A percentile compares a stretch with the other conserved stretches of the same genome.
These are phyloP conservation scores for Cladochytrium replicatum DNA, from an alignment of 192 early-diverging fungal genomes.

Conservation along the genomic window DNA sequence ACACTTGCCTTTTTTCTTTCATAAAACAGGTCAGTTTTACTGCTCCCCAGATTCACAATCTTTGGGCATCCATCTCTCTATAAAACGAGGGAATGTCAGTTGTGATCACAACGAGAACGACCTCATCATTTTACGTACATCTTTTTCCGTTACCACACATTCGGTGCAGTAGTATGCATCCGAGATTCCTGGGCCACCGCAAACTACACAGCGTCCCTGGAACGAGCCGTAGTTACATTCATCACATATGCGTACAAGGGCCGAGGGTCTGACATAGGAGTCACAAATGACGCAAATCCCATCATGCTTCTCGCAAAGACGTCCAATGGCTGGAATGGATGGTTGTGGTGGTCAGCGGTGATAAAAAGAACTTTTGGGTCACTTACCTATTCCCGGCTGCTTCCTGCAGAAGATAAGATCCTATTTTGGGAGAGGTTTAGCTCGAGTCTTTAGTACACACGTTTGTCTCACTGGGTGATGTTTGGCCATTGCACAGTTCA, in stretches of 20 bases:
- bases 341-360: too few relatives aligned
- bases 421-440: too few relatives aligned
- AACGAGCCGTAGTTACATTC: slow-evolving; percentile 94
- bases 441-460: too few relatives aligned
- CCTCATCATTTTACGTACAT: slow-evolving; percentile 55
- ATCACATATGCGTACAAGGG: slow-evolving; percentile 83
- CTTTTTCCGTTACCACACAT: slow-evolving; percentile 85
- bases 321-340: slow-evolving; percentile 64
- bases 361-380: too few relatives aligned
- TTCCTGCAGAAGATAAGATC: slow-evolving; percentile 95
- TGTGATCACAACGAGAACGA: too few relatives aligned
- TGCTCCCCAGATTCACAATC: slow-evolving; percentile 90
- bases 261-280: slow-evolving; percentile 84
- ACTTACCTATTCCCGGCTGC: slow-evolving; percentile 73
- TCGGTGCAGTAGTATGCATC: slow-evolving; percentile 93
- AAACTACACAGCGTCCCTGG: slow-evolving; percentile 84
- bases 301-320: slow-evolving; percentile 77
- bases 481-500: too few relatives aligned
- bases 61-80: slow-evolving; percentile 94
- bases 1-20: slow-evolving; percentile 92
- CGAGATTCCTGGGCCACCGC: slow-evolving; percentile 77
- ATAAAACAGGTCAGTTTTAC: slow-evolving; percentile 85
- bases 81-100: too few relatives aligned
- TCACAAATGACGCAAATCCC: slow-evolving; percentile 96
- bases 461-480: too few relatives aligned